Conservation (phyloP, 768 basidiomycete genomes). For the Leccinum obscurum region DNA sequence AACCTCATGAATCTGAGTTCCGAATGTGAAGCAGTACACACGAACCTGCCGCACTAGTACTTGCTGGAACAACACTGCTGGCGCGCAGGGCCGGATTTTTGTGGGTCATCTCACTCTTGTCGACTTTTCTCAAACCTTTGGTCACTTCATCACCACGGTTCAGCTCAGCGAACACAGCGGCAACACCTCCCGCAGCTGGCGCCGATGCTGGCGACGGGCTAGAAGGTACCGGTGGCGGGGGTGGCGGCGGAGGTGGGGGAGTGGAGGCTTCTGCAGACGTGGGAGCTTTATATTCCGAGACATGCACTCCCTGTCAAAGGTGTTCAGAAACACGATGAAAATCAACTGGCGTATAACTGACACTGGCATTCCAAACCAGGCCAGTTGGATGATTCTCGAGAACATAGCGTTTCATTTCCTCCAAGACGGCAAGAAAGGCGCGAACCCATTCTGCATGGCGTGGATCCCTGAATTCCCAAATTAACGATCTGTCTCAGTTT, state of each 20-base stretch:
- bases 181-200: constrained; percentile 55
- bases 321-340: not conserved
- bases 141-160: constrained; percentile 91
- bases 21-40: constrained; percentile 20
- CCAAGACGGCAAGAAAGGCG: constrained; percentile 65
- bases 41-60: constrained; percentile 36
- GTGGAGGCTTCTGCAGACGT: constrained; percentile 28
- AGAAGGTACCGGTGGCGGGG: constrained; percentile 44
- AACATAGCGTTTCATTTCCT: constrained; percentile 80
- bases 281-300: constrained; percentile 52
- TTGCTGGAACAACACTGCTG: constrained; percentile 48
- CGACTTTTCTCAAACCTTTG: constrained; percentile 88
- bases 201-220: constrained; percentile 40
- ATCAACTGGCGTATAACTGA: constrained; percentile 28
- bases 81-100: constrained; percentile 90
- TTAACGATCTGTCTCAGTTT: constrained; percentile 7
- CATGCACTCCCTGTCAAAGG: constrained; percentile 50
- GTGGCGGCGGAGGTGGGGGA: constrained; percentile 58
- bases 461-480: constrained; percentile 58
- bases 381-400: constrained; percentile 86
- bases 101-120: constrained; percentile 97
- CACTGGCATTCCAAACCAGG: constrained; percentile 85
- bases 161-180: constrained; percentile 86
- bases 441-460: constrained; percentile 90
- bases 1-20: not conserved